phyloP scores from a whole-genome alignment of 257 asterid genomes.

The Nicotiana attenuata region DNA sequence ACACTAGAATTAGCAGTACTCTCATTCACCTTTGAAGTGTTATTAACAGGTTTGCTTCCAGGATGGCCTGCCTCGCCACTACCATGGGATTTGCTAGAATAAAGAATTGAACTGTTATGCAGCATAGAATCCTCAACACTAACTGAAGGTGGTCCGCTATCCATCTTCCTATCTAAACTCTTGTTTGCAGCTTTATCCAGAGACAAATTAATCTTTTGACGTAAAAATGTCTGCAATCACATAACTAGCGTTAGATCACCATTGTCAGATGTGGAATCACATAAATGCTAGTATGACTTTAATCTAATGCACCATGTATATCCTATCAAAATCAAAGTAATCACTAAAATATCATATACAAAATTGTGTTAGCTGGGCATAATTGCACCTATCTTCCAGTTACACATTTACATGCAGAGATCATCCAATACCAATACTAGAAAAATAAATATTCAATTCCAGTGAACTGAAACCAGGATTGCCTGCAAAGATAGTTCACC shows the following conservation, averaged over 20 bases:
- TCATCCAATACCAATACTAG: background rate
- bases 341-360: background rate
- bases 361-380: background rate
- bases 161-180: constrained; percentile 30
- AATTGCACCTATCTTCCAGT: background rate
- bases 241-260: constrained; percentile 1
- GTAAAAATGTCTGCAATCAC: constrained; percentile 62
- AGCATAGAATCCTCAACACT: constrained; percentile 28
- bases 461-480: background rate
- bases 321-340: background rate
- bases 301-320: background rate
- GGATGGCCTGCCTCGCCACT: constrained; percentile 18
- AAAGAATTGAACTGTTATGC: constrained; percentile 19
- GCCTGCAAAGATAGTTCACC: background rate
- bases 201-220: constrained; percentile 73
- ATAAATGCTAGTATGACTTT: constrained; percentile 1
- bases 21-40: constrained; percentile 56
- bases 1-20: constrained; percentile 49
- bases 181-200: constrained; percentile 43
- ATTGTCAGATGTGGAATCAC: background rate
- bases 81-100: constrained; percentile 23
- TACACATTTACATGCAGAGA: background rate
- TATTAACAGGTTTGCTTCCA: constrained; percentile 29
- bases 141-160: constrained; percentile 19
- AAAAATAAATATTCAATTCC: background rate